Conservation (phyloP, 2,329 filamentous ascomycete species). For the Trichoderma semiorbis region DNA sequence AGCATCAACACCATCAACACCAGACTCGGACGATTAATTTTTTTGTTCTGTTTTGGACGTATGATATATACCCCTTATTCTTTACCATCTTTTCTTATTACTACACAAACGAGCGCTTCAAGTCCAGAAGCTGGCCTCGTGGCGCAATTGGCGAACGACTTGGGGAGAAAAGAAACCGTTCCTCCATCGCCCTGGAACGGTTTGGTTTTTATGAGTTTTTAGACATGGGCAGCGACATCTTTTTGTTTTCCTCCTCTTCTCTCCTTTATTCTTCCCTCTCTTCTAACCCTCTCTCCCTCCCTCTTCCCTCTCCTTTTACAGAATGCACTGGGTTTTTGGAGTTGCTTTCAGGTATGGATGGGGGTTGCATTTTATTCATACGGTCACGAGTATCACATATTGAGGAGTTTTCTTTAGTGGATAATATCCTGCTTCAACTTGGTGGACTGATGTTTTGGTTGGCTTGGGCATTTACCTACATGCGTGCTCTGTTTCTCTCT, state of each 20-base stretch:
- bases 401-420: neutral
- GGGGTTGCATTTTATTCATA: neutral
- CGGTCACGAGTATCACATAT: neutral
- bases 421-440: neutral
- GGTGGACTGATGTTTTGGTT: neutral
- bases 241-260: neutral
- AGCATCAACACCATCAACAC: neutral
- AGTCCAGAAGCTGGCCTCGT: neutral
- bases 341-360: neutral
- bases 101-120: neutral
- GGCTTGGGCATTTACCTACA: neutral
- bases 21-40: neutral
- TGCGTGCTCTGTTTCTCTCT: neutral
- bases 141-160: neutral
- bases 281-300: neutral
- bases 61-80: neutral
- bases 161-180: neutral
- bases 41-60: neutral
- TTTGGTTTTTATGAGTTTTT: neutral
- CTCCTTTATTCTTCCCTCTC: neutral
- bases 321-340: neutral
- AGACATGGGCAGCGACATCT: neutral
- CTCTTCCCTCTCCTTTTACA: neutral
- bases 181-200: neutral
- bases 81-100: neutral